phyloP scores from a whole-genome alignment of 1,284 basidiomycete genomes.

The Rhodofomes roseus region DNA sequence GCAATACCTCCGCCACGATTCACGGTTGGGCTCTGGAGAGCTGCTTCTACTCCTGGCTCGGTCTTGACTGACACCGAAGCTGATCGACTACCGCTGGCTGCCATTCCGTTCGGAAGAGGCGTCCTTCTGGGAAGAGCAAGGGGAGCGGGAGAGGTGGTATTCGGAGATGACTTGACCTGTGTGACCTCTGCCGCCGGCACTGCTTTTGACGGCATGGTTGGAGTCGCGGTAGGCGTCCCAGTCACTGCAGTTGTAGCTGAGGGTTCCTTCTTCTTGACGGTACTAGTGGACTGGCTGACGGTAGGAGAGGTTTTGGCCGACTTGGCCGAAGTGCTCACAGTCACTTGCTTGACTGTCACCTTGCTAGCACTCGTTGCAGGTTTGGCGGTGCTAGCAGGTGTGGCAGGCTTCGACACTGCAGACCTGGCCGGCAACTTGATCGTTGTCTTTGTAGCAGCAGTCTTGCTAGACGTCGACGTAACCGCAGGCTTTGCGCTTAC shows the following conservation, averaged over 20 bases:
- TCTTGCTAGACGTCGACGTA: not conserved
- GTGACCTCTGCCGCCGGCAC: not conserved
- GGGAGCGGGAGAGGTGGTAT: not conserved
- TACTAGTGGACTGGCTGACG: not conserved
- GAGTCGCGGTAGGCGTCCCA: not conserved
- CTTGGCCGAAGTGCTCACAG: not conserved
- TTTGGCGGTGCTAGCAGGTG: not conserved
- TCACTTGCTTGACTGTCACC: not conserved
- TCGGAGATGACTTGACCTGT: not conserved
- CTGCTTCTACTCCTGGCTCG: not conserved
- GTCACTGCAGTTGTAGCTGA: not conserved
- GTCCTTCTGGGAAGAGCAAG: not conserved
- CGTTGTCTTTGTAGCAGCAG: not conserved
- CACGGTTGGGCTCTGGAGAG: not conserved
- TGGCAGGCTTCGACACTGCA: not conserved
- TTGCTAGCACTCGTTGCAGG: not conserved
- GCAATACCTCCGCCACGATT: not conserved
- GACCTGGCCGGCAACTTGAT: not conserved
- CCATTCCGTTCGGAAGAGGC: not conserved
- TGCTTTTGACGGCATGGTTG: not conserved
- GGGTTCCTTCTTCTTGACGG: not conserved
- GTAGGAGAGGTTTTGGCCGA: not conserved
- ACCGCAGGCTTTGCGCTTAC: not conserved
- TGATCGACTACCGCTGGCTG: not conserved
- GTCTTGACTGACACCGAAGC: not conserved